A percentile compares a stretch with the other conserved stretches of the same genome.
Conservation (phyloP, 306 rosid species). For the Acmispon strigosus region DNA sequence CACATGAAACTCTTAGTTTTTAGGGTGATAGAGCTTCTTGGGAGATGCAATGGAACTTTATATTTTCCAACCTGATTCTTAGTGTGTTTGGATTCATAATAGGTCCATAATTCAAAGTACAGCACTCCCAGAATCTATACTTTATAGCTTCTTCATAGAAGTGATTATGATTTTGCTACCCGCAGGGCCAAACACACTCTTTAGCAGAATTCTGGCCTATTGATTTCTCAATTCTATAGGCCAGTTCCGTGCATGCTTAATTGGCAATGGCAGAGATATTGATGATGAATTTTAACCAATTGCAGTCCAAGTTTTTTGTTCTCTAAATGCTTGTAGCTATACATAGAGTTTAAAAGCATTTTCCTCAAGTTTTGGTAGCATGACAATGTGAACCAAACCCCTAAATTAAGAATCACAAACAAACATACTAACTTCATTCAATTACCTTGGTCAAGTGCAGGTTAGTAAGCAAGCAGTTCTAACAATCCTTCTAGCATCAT, state of each 20-base stretch:
- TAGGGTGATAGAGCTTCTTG: not conserved
- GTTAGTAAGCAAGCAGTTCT: constrained; percentile 67
- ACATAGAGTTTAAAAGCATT: not conserved
- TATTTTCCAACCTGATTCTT: not conserved
- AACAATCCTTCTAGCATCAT: constrained; percentile 80
- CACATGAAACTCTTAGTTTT: not conserved
- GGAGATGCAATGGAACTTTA: not conserved
- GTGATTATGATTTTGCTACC: too few species aligned
- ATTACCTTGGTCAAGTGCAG: constrained; percentile 36
- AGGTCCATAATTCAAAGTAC: too few species aligned
- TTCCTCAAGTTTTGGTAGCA: constrained; percentile 7
- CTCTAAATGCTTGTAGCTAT: not conserved
- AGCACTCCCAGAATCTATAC: too few species aligned
- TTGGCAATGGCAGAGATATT: not conserved
- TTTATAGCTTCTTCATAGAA: too few species aligned
- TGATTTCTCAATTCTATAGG: not conserved
- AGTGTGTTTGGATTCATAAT: too few species aligned
- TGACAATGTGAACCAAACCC: not conserved
- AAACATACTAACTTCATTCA: not conserved
- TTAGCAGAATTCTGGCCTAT: not conserved
- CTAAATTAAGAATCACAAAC: not conserved
- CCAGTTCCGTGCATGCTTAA: not conserved
- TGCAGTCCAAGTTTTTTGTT: not conserved
- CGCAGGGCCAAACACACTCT: too few species aligned
- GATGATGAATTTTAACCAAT: not conserved